These are phyloP conservation scores for Chenopodium berlandieri DNA, from an alignment of 148 eudicot genomes.

Conservation along the genomic window DNA sequence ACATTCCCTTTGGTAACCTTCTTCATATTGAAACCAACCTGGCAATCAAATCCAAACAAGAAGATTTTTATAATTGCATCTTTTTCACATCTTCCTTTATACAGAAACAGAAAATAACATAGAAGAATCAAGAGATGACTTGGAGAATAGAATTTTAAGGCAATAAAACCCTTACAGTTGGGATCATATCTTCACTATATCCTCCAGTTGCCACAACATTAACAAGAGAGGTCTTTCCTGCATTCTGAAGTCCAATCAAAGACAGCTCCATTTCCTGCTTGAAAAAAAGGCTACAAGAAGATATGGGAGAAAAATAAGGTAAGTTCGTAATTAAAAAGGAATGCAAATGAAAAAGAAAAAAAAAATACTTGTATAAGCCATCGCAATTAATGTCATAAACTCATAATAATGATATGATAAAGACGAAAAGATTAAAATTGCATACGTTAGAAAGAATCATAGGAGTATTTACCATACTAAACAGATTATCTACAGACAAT, in stretches of 20 bases:
- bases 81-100: background rate
- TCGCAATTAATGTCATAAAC: too few species aligned
- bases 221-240: slow-evolving; percentile 97
- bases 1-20: slow-evolving; percentile 98
- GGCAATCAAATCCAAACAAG: slow-evolving; percentile 17
- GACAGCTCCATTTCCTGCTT: slow-evolving; percentile 99
- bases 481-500: too few species aligned
- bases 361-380: background rate
- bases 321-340: slow-evolving; percentile 8
- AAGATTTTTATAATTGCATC: background rate
- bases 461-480: too few species aligned
- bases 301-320: background rate
- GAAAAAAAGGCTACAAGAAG: slow-evolving; percentile 81
- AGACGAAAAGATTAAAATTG: too few species aligned
- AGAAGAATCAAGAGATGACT: background rate
- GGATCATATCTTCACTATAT: slow-evolving; percentile 98
- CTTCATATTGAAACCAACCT: slow-evolving; percentile 98
- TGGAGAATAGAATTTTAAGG: background rate
- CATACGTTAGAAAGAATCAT: too few species aligned
- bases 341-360: background rate
- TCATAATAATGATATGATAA: too few species aligned
- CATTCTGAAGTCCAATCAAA: slow-evolving; percentile 93
- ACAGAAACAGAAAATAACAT: background rate
- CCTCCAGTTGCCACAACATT: slow-evolving; percentile 98
- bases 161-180: slow-evolving; percentile 62